Evolutionary conservation across 495 filamentous ascomycete genomes (phyloP).

Genomic region (Penicillium silybi): DNA sequence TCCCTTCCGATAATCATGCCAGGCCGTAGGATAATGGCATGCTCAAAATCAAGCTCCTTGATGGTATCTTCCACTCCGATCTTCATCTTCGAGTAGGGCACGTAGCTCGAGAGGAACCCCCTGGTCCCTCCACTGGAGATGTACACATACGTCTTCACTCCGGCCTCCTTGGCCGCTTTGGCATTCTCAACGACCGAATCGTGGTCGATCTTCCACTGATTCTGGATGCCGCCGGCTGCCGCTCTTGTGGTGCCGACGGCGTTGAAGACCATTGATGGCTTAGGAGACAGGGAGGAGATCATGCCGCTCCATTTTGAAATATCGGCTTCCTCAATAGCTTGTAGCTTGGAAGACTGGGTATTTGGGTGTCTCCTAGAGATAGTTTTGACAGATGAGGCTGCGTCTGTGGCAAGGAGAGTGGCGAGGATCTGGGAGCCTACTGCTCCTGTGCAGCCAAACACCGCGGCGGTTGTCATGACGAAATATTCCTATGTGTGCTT

Average conservation of each 20-base stretch:
- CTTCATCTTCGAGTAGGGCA: constrained; percentile 41
- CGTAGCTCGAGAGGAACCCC: constrained; percentile 18
- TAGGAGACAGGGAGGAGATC: constrained; percentile 32
- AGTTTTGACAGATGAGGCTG: constrained; percentile 47
- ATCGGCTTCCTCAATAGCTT: constrained; percentile 28
- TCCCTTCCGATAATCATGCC: constrained; percentile 39
- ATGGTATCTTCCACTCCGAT: constrained; percentile 38
- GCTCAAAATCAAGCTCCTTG: constrained; percentile 33
- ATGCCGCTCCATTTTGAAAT: constrained; percentile 31
- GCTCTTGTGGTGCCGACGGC: constrained; percentile 45
- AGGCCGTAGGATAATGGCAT: constrained; percentile 34
- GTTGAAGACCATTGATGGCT: constrained; percentile 42
- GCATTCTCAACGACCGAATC: constrained; percentile 47
- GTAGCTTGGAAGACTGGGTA: constrained; percentile 44
- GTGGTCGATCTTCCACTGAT: constrained; percentile 51
- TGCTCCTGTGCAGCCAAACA: constrained; percentile 56
- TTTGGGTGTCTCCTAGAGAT: constrained; percentile 54
- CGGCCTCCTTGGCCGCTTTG: constrained; percentile 44
- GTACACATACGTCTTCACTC: constrained; percentile 47
- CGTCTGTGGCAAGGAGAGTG: constrained; percentile 45
- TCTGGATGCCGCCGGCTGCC: constrained; percentile 40
- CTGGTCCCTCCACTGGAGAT: constrained; percentile 40
- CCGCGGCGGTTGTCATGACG: constrained; percentile 39
- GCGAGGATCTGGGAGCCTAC: constrained; percentile 54
- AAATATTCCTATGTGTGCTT: too few species aligned